Base-by-base conservation (phyloP, 495 filamentous ascomycete species). In the Pseudoneurospora amorphoporcata region DNA sequence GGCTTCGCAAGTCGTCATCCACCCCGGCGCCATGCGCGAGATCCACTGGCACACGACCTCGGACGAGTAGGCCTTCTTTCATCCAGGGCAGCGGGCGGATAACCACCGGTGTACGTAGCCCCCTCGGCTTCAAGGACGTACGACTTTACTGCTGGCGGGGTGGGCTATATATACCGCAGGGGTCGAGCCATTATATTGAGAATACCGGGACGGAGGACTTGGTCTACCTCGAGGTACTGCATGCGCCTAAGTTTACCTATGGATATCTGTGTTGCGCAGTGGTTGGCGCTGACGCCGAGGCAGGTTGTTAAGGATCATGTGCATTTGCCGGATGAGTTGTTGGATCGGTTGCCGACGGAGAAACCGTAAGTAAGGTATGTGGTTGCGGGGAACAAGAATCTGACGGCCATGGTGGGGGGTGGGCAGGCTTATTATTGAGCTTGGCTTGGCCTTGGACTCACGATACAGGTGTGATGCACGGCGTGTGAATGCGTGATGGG, bases 31-130 rank as follows among this genome's bases (percentile, higher is more conserved):
- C 1, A 87, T 94, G 86, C 87, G 92, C 3, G 92, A 94, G 77
- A 87, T 94, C 53, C 92, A 94, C 80, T 94, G 92, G 92, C 91
- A 93, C 74, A 89, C 90, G 0, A 86, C 84, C 9, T 88, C 87
- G 32, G 91, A 93, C 79, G 91, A 94, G 75, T 94, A 90, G 91
- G 87, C 86, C 2, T 94, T 91, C 81, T n/a, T 93, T 94, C 82
- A 86, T 93, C 68, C 78, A 86, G 38, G 92, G 92, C 0, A 84
- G 84, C 0, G 92, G 87, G 0, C 86, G 92, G 4, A 89, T 91
- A 16, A 93, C 91, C 0, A n/a, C n/a, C n/a, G n/a, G 81, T 93
- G 6, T 93, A 88, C 77, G 80, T 83, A 6, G 88, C 91, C 0
- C 86, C 88, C 0, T 77, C 79, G 0, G 77, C 84, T 3, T 86